Evolutionary conservation across 2,329 filamentous ascomycete genomes (phyloP).

Genomic region (Claviceps maximensis): DNA sequence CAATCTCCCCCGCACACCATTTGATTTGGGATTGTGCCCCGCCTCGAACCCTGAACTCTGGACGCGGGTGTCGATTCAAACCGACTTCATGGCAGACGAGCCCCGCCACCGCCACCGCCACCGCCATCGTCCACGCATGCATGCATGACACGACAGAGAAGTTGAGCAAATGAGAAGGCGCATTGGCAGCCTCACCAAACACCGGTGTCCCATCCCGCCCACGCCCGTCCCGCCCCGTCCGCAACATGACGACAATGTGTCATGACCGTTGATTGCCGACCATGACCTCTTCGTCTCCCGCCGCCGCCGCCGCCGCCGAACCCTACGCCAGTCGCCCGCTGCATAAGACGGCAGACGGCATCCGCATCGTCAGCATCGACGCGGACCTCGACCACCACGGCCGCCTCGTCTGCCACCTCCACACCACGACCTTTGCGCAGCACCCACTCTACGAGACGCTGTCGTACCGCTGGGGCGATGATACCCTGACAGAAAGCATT

Average conservation of each 20-base stretch:
- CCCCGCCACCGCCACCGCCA: no score
- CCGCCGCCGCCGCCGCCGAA: background rate
- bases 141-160: no score
- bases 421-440: slow-evolving; percentile 4
- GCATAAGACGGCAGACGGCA: slow-evolving; percentile 4
- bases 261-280: background rate
- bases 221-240: background rate
- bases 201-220: background rate
- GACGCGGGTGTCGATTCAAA: no score
- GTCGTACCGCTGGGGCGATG: slow-evolving; percentile 11
- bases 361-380: slow-evolving; percentile 6
- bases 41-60: no score
- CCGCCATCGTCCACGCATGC: no score
- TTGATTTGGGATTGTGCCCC: background rate
- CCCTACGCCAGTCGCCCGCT: slow-evolving; percentile 4
- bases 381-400: slow-evolving; percentile 1
- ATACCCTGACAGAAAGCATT: slow-evolving; percentile 3
- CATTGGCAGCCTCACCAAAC: background rate
- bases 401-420: slow-evolving; percentile 3
- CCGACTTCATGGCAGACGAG: no score
- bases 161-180: background rate
- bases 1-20: no score
- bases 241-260: background rate
- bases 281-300: background rate
- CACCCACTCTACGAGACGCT: slow-evolving; percentile 9